phyloP scores from a whole-genome alignment of 176 grass and related monocot species.

The Zea mays region DNA sequence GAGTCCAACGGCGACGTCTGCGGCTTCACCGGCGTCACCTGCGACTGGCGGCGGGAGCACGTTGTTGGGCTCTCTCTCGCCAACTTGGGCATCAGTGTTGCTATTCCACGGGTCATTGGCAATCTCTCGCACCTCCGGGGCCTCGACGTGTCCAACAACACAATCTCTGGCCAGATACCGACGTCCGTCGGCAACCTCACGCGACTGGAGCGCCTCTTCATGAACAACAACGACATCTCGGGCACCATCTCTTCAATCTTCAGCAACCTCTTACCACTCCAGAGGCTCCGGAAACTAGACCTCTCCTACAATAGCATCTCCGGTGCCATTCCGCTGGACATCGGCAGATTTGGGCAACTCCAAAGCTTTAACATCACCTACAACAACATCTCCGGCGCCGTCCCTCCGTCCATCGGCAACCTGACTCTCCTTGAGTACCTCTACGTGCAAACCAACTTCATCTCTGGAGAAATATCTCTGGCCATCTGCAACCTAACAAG shows the following conservation, averaged over 20 bases:
- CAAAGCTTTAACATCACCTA: conserved; percentile 49
- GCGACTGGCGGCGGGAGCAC: conserved; percentile 52
- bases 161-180: too few species aligned
- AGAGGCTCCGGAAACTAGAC: conserved; percentile 27
- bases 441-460: conserved; percentile 24
- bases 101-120: conserved; percentile 35
- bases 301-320: conserved; percentile 37
- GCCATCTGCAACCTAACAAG: conserved; percentile 44
- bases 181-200: too few species aligned
- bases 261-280: conserved; percentile 27
- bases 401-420: not conserved
- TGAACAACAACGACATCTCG: not conserved
- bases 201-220: too few species aligned
- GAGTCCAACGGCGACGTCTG: conserved; percentile 61
- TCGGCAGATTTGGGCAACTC: conserved; percentile 41
- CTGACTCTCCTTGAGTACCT: conserved; percentile 4
- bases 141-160: conserved; percentile 78
- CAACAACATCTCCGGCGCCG: conserved; percentile 39
- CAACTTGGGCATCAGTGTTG: conserved; percentile 33
- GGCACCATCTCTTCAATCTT: conserved; percentile 36
- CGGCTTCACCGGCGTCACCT: conserved; percentile 51
- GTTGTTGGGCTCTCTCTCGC: conserved; percentile 39
- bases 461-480: conserved; percentile 32
- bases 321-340: not conserved
- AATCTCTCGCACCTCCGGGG: conserved; percentile 48